phyloP scores from a whole-genome alignment of 345 rosid species.

The Populus alba region DNA sequence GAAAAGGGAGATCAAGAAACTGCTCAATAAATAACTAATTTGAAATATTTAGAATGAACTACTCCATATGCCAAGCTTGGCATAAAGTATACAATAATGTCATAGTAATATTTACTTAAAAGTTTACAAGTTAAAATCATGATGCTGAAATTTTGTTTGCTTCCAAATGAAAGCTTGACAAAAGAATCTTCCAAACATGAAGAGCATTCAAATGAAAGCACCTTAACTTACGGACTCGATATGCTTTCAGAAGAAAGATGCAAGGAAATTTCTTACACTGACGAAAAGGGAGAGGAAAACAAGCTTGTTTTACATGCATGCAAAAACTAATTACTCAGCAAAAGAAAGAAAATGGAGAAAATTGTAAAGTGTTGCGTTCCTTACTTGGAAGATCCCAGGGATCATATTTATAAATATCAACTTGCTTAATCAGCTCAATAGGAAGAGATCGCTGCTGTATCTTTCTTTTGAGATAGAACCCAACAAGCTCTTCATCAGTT shows the following conservation, averaged over 20 bases:
- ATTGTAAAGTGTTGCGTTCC: slow-evolving; percentile 10
- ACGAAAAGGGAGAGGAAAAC: not conserved
- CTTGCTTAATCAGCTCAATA: slow-evolving; percentile 84
- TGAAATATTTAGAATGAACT: not conserved
- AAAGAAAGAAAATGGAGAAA: not conserved
- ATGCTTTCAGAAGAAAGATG: not conserved
- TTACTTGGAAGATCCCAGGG: slow-evolving; percentile 99
- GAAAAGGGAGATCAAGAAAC: not conserved
- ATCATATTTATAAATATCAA: slow-evolving; percentile 84
- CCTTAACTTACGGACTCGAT: not conserved
- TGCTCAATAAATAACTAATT: not conserved
- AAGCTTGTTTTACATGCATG: not conserved
- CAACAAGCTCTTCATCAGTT: slow-evolving; percentile 95
- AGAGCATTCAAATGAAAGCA: not conserved
- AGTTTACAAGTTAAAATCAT: not conserved
- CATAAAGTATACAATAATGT: not conserved
- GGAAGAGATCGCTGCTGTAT: slow-evolving; percentile 58
- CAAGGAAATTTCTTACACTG: not conserved
- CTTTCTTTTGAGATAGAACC: slow-evolving; percentile 68
- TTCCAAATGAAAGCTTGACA: not conserved
- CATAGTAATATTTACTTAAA: not conserved
- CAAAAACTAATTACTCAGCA: not conserved
- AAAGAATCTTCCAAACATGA: slow-evolving; percentile 6
- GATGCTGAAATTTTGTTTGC: slow-evolving; percentile 14
- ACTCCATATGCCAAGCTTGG: not conserved